A percentile compares a stretch with the other conserved stretches of the same genome.
Evolutionary conservation across 2,329 filamentous ascomycete genomes (phyloP).

Genomic region (Alternaria sp.): DNA sequence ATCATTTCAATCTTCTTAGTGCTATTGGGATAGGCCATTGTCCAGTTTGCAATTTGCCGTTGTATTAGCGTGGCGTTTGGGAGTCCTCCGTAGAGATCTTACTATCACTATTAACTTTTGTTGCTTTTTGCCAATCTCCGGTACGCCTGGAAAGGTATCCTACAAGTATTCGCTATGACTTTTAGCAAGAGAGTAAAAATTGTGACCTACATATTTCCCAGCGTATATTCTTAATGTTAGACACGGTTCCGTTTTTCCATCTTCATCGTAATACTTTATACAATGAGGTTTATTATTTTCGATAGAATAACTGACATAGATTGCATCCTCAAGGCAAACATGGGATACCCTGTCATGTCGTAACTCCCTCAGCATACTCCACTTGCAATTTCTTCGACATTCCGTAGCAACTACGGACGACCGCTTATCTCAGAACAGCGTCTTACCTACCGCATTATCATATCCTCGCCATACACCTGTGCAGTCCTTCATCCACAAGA

Average conservation of each 20-base stretch:
- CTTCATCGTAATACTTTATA: not conserved
- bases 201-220: not conserved
- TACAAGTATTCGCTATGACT: not conserved
- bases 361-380: not conserved
- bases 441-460: not conserved
- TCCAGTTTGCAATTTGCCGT: not conserved
- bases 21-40: not conserved
- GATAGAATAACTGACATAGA: not conserved
- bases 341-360: not conserved
- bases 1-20: not conserved
- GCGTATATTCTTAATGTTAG: not conserved
- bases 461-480: not conserved
- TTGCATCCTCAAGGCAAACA: not conserved
- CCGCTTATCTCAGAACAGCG: not conserved
- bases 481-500: not conserved
- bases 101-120: not conserved
- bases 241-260: not conserved
- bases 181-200: not conserved
- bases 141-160: not conserved
- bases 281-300: not conserved
- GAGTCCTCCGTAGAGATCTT: not conserved
- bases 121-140: not conserved
- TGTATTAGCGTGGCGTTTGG: constrained; percentile 14
- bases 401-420: not conserved
- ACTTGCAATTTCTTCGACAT: not conserved